phyloP scores from a whole-genome alignment of 208 protist genomes.

The Lotmaria passim region DNA sequence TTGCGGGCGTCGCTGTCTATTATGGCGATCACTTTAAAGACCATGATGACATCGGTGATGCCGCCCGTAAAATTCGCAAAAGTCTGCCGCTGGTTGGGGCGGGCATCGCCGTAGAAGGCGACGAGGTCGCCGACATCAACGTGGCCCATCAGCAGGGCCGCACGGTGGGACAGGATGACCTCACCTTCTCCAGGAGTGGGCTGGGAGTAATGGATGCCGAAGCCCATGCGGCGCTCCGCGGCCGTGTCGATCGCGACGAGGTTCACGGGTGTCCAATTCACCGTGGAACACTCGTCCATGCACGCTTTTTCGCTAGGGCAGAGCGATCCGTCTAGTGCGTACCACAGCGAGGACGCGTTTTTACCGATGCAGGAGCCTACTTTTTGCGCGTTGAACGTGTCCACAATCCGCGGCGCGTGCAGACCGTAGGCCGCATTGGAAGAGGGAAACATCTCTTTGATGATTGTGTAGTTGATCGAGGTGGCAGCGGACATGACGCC shows the following conservation, averaged over 20 bases:
- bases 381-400: slow-evolving; percentile 8
- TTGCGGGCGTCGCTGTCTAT: slow-evolving; percentile 27
- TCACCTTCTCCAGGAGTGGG: slow-evolving; percentile 3
- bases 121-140: slow-evolving; percentile 38
- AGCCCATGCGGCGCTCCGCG: slow-evolving; percentile 45
- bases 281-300: slow-evolving; percentile 15
- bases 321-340: slow-evolving; percentile 3
- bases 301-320: slow-evolving; percentile 8
- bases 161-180: slow-evolving; percentile 28
- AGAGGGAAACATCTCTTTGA: slow-evolving; percentile 27
- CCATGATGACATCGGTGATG: slow-evolving; percentile 30
- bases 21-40: slow-evolving; percentile 33
- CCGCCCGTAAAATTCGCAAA: slow-evolving; percentile 1
- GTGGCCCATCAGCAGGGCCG: slow-evolving; percentile 24
- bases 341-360: slow-evolving; percentile 17
- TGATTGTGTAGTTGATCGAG: slow-evolving; percentile 61
- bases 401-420: slow-evolving; percentile 41
- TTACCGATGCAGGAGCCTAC: slow-evolving; percentile 17
- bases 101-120: slow-evolving; percentile 32
- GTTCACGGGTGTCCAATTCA: not conserved
- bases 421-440: slow-evolving; percentile 25
- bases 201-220: slow-evolving; percentile 30
- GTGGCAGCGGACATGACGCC: slow-evolving; percentile 29
- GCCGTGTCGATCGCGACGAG: slow-evolving; percentile 31
- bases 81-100: slow-evolving; percentile 8